phyloP scores from a whole-genome alignment of 2,329 filamentous ascomycete genomes.

The Hymenoscyphus scutula region DNA sequence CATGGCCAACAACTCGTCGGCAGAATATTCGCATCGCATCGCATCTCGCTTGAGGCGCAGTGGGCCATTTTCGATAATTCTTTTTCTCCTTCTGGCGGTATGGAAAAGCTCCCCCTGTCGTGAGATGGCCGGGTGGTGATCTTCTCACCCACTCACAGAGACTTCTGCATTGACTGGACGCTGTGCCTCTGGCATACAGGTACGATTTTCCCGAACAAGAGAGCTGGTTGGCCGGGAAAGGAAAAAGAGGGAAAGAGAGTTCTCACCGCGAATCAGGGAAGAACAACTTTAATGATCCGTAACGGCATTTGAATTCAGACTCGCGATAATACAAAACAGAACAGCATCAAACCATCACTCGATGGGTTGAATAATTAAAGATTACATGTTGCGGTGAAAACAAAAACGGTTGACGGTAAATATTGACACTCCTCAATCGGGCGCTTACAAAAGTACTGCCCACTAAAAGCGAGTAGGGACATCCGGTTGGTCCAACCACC shows the following conservation, averaged over 20 bases:
- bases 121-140: not conserved
- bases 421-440: not conserved
- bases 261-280: not conserved
- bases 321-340: not conserved
- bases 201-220: not conserved
- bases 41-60: constrained; percentile 14
- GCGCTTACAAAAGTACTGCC: not conserved
- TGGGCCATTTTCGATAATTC: constrained; percentile 12
- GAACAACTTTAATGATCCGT: not conserved
- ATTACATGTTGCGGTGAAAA: not conserved
- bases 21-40: constrained; percentile 6
- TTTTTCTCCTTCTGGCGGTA: constrained; percentile 8
- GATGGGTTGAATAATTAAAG: not conserved
- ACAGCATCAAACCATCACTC: not conserved
- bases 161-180: not conserved
- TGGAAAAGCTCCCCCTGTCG: not conserved
- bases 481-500: not conserved
- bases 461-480: not conserved
- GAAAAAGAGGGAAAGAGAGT: not conserved
- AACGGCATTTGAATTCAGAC: not conserved
- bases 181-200: constrained; percentile 2
- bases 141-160: constrained; percentile 4
- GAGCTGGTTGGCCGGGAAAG: not conserved
- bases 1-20: not conserved
- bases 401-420: not conserved